Evolutionary conservation across 139 green algal genomes (phyloP).

Genomic region (Eudorina sp.): DNA sequence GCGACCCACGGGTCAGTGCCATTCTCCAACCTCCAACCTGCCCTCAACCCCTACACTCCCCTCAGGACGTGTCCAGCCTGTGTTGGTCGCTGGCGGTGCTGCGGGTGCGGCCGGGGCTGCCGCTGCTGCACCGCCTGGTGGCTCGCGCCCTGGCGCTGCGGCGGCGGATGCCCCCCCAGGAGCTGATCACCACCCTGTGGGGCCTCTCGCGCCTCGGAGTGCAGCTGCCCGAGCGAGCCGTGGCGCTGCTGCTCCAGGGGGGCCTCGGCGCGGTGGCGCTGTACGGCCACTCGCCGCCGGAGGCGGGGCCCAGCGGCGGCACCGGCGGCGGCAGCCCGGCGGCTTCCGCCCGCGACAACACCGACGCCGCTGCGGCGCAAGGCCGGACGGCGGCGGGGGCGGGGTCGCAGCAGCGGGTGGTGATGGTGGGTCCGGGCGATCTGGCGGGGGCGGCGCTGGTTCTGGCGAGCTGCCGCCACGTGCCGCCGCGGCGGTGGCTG

Average conservation of each 20-base stretch:
- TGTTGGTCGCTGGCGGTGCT: conserved; percentile 42
- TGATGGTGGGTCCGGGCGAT: not conserved
- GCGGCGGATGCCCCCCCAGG: not conserved
- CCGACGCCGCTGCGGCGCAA: too few relatives aligned
- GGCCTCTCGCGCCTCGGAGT: conserved; percentile 33
- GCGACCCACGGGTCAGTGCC: too few relatives aligned
- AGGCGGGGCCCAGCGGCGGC: not conserved
- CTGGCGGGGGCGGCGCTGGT: conserved; percentile 34
- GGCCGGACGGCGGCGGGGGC: too few relatives aligned
- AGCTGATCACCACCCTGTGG: conserved; percentile 1
- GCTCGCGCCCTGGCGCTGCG: conserved; percentile 33
- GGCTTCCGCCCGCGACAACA: too few relatives aligned
- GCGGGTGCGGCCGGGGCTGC: conserved; percentile 32
- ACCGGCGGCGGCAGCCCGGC: not conserved
- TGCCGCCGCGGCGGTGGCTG: conserved; percentile 21
- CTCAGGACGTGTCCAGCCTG: conserved; percentile 27
- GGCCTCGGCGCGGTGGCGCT: conserved; percentile 1
- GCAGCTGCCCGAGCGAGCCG: conserved; percentile 26
- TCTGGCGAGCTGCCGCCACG: conserved; percentile 15
- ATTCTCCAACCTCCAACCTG: too few relatives aligned
- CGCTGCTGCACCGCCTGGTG: conserved; percentile 33
- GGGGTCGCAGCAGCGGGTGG: not conserved
- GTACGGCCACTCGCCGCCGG: not conserved
- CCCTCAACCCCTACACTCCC: not conserved
- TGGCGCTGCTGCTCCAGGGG: conserved; percentile 27